Conservation (phyloP, 805 yeast genomes). For the Starmera caribaea region DNA sequence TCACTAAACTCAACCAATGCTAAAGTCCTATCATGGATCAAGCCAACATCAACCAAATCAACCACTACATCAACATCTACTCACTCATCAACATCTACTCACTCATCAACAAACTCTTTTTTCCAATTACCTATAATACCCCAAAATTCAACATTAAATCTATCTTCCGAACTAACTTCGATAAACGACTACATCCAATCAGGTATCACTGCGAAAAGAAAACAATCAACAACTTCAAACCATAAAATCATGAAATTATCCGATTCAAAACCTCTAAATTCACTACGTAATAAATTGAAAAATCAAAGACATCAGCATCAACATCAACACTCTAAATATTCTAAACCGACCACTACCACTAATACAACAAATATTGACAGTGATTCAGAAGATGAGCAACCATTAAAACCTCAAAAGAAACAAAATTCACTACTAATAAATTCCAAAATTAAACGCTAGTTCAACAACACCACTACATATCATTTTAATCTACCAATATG, state of each 20-base stretch:
- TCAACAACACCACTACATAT: too few species aligned
- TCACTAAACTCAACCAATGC: constrained; percentile 7
- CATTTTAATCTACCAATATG: too few species aligned
- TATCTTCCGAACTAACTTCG: constrained; percentile 8
- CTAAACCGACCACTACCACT: neutral
- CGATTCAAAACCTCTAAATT: constrained; percentile 15
- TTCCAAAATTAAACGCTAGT: constrained; percentile 12
- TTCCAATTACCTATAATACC: constrained; percentile 15
- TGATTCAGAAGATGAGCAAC: constrained; percentile 14
- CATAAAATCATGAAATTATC: constrained; percentile 6
- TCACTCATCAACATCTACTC: constrained; percentile 7
- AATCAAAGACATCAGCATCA: constrained; percentile 7
- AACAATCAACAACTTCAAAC: constrained; percentile 9
- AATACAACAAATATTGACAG: constrained; percentile 7
- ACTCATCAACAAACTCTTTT: constrained; percentile 11
- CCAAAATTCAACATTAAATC: constrained; percentile 13
- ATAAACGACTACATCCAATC: constrained; percentile 16
- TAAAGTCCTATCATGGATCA: constrained; percentile 14
- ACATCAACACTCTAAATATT: neutral
- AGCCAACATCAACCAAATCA: constrained; percentile 3
- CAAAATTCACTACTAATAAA: constrained; percentile 9
- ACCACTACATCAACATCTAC: too few species aligned
- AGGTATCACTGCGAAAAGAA: constrained; percentile 9
- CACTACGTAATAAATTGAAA: constrained; percentile 16
- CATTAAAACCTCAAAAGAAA: constrained; percentile 10